phyloP scores from a whole-genome alignment of 768 basidiomycete species.

The Leccinum disarticulatum region DNA sequence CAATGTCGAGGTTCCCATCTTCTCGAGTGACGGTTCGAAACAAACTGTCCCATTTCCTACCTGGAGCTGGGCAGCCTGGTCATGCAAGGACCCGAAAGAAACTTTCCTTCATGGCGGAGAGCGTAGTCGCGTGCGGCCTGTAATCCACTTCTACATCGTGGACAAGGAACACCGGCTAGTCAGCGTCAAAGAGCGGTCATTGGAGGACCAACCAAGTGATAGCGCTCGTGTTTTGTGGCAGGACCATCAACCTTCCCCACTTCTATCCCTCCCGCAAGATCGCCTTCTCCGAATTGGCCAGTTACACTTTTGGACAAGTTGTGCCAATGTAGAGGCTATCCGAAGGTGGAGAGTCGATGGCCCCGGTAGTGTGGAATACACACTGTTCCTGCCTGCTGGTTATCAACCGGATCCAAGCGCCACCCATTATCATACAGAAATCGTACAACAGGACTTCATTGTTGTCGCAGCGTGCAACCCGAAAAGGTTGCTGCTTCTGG shows the following conservation, averaged over 20 bases:
- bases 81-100: not conserved
- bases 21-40: conserved; percentile 4
- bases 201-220: not conserved
- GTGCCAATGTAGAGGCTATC: conserved; percentile 1
- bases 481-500: conserved; percentile 5
- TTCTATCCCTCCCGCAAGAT: not conserved
- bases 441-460: conserved; percentile 15
- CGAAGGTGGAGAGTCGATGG: not conserved
- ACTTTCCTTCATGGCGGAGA: not conserved
- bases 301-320: conserved; percentile 17
- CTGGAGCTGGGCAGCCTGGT: conserved; percentile 21
- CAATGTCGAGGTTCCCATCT: not conserved
- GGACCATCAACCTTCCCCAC: not conserved
- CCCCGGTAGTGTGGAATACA: not conserved
- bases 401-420: not conserved
- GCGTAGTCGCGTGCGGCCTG: not conserved
- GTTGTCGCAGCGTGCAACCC: conserved; percentile 5
- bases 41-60: conserved; percentile 12
- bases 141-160: conserved; percentile 10
- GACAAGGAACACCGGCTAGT: not conserved
- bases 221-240: not conserved
- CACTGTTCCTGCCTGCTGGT: not conserved
- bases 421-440: not conserved
- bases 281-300: conserved; percentile 1
- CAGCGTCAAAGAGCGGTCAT: not conserved